Conservation (phyloP, 441 rosid genomes). For the Croton setiger region DNA sequence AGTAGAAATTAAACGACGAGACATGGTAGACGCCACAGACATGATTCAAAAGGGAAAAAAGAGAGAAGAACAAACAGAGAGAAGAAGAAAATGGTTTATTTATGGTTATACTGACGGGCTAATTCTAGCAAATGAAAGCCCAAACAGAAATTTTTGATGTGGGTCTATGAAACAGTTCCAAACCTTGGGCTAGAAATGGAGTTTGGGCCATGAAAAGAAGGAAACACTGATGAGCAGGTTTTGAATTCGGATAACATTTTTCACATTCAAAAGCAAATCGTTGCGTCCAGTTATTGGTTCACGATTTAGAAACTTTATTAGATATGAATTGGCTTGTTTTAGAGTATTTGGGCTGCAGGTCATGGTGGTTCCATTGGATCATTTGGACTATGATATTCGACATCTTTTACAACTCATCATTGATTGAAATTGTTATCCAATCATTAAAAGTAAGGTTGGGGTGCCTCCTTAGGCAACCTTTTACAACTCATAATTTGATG, state of each 20-base stretch:
- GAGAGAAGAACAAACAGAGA: not conserved
- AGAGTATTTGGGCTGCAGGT: too few species aligned
- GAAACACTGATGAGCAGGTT: not conserved
- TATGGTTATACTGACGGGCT: not conserved
- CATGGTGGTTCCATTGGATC: too few species aligned
- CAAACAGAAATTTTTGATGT: not conserved
- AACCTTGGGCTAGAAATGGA: not conserved
- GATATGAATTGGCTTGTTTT: too few species aligned
- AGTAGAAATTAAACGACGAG: constrained; percentile 9
- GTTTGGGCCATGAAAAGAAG: not conserved
- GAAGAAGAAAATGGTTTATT: not conserved
- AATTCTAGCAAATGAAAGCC: not conserved
- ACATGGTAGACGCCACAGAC: not conserved
- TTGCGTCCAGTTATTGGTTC: too few species aligned
- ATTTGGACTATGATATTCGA: too few species aligned
- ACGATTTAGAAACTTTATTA: too few species aligned
- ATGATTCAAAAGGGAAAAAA: not conserved
- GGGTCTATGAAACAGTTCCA: not conserved
- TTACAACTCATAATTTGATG: too few species aligned
- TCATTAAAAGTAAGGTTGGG: too few species aligned
- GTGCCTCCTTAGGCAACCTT: too few species aligned
- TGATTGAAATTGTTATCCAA: too few species aligned
- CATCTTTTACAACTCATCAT: too few species aligned
- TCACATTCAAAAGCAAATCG: not conserved
- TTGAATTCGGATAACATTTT: not conserved